A percentile compares a stretch with the other conserved stretches of the same genome.
phyloP scores from a whole-genome alignment of 805 yeast species.

The Candida nitratophila region DNA sequence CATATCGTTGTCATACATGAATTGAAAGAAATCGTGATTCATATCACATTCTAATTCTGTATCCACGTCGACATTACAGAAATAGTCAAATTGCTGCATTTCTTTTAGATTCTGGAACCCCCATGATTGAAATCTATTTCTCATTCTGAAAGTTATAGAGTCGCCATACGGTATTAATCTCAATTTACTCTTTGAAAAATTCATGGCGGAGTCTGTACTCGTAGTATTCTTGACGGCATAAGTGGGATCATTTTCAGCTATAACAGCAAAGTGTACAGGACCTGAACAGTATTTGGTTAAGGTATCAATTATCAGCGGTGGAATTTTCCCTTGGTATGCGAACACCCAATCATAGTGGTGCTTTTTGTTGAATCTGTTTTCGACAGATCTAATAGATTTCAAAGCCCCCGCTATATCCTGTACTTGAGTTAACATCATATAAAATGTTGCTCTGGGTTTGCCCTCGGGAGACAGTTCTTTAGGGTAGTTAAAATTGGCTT shows the following conservation, averaged over 20 bases:
- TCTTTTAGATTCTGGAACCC: constrained; percentile 37
- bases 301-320: constrained; percentile 59
- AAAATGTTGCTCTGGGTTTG: constrained; percentile 14
- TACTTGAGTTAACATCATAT: constrained; percentile 16
- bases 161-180: constrained; percentile 27
- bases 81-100: constrained; percentile 41
- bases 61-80: constrained; percentile 53
- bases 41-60: constrained; percentile 49
- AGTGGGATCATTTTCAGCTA: constrained; percentile 39
- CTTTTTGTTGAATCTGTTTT: constrained; percentile 72
- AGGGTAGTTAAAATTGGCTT: background rate
- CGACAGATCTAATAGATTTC: constrained; percentile 43
- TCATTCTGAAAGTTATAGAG: constrained; percentile 39
- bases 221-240: constrained; percentile 71
- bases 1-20: constrained; percentile 31
- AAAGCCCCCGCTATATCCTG: constrained; percentile 7
- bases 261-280: constrained; percentile 56
- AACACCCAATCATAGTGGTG: constrained; percentile 89
- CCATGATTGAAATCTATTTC: constrained; percentile 48
- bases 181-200: constrained; percentile 34
- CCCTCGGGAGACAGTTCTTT: background rate
- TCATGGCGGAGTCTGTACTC: constrained; percentile 33
- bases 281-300: constrained; percentile 66
- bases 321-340: constrained; percentile 35
- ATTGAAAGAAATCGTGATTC: constrained; percentile 43